Percentiles rank a stretch among this genome's conserved stretches.
These are phyloP conservation scores for Fusarium transvaalense DNA, from an alignment of 2,329 filamentous ascomycete species.

Conservation along the genomic window DNA sequence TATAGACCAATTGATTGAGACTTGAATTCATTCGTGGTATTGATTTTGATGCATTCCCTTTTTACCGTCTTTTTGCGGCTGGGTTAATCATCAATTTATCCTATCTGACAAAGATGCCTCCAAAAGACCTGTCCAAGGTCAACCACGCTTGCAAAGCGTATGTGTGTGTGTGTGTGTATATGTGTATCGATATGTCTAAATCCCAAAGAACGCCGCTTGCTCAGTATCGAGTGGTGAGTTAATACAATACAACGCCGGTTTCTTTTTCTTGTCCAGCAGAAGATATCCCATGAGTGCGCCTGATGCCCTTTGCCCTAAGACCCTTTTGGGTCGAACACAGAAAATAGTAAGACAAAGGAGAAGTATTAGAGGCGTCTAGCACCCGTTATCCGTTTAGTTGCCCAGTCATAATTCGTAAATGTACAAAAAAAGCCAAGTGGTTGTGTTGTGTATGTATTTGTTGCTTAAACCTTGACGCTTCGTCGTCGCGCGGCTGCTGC, in stretches of 20 bases:
- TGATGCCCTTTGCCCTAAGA: conserved; percentile 24
- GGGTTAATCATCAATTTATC: conserved; percentile 45
- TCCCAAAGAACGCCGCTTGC: conserved; percentile 39
- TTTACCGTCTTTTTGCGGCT: conserved; percentile 34
- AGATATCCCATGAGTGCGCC: conserved; percentile 38
- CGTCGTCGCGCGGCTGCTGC: conserved; percentile 52
- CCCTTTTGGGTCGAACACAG: conserved; percentile 33
- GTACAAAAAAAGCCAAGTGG: conserved; percentile 32
- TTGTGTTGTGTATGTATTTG: neutral
- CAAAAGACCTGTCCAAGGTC: conserved; percentile 44
- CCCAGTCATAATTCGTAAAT: conserved; percentile 45
- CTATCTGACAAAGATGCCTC: conserved; percentile 26
- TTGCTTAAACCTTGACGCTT: conserved; percentile 55
- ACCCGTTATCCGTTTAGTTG: conserved; percentile 30
- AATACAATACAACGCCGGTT: conserved; percentile 39
- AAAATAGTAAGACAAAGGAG: conserved; percentile 37
- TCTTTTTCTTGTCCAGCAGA: conserved; percentile 39
- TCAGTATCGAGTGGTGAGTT: conserved; percentile 37
- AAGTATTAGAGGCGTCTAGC: conserved; percentile 40
- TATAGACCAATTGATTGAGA: neutral
- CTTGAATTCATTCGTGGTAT: conserved; percentile 31
- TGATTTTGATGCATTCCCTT: conserved; percentile 7
- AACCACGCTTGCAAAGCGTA: conserved; percentile 38
- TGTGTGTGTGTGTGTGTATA: conserved; percentile 37
- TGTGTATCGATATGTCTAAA: conserved; percentile 20